These are phyloP conservation scores for Berberis thunbergii DNA, from an alignment of 164 flowering plant species.

Conservation along the genomic window DNA sequence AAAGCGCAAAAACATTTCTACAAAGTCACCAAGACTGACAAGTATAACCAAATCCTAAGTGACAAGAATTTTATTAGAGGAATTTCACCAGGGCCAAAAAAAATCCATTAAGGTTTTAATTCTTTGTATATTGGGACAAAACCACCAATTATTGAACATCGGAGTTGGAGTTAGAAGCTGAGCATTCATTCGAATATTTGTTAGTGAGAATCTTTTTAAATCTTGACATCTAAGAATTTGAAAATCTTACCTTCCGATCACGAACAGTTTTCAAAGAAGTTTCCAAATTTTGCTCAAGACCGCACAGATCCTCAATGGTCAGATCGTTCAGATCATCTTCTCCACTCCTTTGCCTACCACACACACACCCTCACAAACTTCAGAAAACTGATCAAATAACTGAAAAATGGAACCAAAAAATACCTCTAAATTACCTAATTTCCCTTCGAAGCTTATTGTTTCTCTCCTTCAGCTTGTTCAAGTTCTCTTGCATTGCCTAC, in stretches of 20 bases:
- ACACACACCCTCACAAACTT: not conserved
- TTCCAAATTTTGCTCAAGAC: conserved; percentile 26
- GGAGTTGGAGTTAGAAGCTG: too few species aligned
- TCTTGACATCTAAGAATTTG: too few species aligned
- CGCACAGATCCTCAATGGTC: conserved; percentile 16
- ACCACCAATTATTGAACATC: too few species aligned
- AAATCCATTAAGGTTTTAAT: too few species aligned
- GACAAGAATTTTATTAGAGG: too few species aligned
- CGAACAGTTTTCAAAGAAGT: conserved; percentile 18
- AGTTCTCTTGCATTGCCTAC: conserved; percentile 28
- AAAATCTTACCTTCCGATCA: conserved; percentile 21
- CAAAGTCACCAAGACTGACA: too few species aligned
- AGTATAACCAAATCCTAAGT: too few species aligned
- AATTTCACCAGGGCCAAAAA: too few species aligned
- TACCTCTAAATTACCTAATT: conserved; percentile 14
- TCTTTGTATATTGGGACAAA: too few species aligned
- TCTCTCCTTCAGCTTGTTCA: conserved; percentile 22
- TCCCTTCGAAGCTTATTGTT: conserved; percentile 22
- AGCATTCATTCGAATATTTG: too few species aligned
- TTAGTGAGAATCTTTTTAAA: too few species aligned
- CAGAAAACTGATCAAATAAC: not conserved
- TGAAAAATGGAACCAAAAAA: not conserved
- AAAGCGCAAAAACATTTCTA: too few species aligned
- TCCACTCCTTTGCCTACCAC: conserved; percentile 29
- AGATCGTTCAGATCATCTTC: conserved; percentile 22